Base-by-base conservation (phyloP, 2,329 filamentous ascomycete species). In the Xylariaceae sp. region DNA sequence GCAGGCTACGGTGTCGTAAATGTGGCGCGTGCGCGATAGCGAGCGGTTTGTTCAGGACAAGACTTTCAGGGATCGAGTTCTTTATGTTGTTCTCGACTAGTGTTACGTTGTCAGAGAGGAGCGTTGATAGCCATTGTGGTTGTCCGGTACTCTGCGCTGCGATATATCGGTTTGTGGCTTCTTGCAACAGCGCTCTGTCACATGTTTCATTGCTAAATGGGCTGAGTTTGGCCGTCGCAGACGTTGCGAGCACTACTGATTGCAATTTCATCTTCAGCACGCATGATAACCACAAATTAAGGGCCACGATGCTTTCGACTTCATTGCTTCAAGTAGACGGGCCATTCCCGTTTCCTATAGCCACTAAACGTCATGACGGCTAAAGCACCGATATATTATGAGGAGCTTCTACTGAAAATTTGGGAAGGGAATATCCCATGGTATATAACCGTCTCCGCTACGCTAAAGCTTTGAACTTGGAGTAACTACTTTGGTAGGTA, bases 1-100 rank as follows among this genome's bases (percentile, higher is more conserved):
- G 53, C 67, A 70, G 23, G 62, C 65, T 3, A 58, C 55, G 0
- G 62, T 65, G 59, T 70, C 68, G 52, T 57, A 58, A 40, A 39
- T 59, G 16, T 57, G 55, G 8, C 50, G 45, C 51, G 46, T 52
- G 58, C 35, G 54, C 60, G 24, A 61, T 48, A 3, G 50, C 23
- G 15, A 62, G 32, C 10, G 40, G 10, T 18, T 53, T 44, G 32
- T 33, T 21, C 1, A 62, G 58, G n/a, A 59, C 30, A 3, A 43
- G 18, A 18, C 57, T 55, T 18, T 13, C 23, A 1, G 45, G 11
- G 33, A 57, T 40, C 5, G 60, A 43, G 2, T 6, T 37, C 4
- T 40, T 23, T 4, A n/a, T 26, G 46, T 60, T 60, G 42, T 63
- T 63, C 57, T 63, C 60, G n/a, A 61, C 2, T 29, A 60, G 40